These are phyloP conservation scores for Agrocybe pediades DNA, from an alignment of 768 basidiomycete species.

Conservation along the genomic window DNA sequence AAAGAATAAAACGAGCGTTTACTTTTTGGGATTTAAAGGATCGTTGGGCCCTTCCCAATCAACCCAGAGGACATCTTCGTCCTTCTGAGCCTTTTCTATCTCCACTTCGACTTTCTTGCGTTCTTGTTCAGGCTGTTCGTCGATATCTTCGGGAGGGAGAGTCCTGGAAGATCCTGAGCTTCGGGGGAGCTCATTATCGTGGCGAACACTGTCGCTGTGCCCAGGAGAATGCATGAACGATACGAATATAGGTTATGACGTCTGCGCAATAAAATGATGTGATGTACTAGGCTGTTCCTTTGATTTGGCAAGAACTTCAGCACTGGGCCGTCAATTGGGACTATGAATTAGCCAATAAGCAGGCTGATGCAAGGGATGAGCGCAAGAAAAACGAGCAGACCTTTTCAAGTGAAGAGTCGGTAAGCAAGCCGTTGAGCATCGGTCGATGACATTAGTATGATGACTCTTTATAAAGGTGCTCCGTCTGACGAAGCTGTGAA, in stretches of 20 bases:
- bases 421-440: neutral
- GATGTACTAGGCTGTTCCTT: neutral
- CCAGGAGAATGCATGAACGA: neutral
- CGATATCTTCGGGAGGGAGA: slow-evolving; percentile 4
- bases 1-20: slow-evolving; percentile 5
- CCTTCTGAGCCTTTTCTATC: neutral
- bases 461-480: slow-evolving; percentile 3
- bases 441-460: slow-evolving; percentile 2
- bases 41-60: slow-evolving; percentile 69
- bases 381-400: neutral
- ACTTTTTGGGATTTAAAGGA: slow-evolving; percentile 62
- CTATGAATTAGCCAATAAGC: no score
- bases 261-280: neutral
- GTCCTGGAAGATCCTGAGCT: slow-evolving; percentile 1
- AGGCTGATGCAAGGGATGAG: neutral
- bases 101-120: neutral
- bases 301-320: neutral
- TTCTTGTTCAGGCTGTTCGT: neutral
- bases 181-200: no score
- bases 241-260: neutral
- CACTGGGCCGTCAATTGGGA: no score
- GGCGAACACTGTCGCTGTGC: no score
- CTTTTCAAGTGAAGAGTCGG: neutral
- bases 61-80: slow-evolving; percentile 36
- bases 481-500: neutral